These are phyloP conservation scores for Aspergillus sclerotiicarbonarius DNA, from an alignment of 495 filamentous ascomycete species.

Conservation along the genomic window DNA sequence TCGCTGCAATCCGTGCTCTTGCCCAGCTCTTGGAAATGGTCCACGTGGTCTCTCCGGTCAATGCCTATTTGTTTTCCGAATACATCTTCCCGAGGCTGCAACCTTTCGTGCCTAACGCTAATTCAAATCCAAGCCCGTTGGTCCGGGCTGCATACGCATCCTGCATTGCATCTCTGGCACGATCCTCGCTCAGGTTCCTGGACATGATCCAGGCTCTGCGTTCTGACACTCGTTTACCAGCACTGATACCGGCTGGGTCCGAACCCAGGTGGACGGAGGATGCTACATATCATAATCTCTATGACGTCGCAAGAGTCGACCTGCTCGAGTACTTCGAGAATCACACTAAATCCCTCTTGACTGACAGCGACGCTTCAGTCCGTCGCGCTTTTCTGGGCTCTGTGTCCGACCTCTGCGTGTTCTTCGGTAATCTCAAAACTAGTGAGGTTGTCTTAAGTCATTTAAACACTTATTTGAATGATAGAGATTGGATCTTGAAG, in stretches of 20 bases:
- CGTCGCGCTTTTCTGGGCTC: slow-evolving; percentile 91
- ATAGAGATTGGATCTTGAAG: slow-evolving; percentile 93
- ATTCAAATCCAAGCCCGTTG: slow-evolving; percentile 59
- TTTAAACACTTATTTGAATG: slow-evolving; percentile 96
- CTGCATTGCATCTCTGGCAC: slow-evolving; percentile 87
- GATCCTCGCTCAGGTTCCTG: slow-evolving; percentile 79
- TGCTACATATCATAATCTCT: slow-evolving; percentile 73
- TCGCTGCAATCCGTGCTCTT: slow-evolving; percentile 79
- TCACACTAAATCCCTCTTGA: slow-evolving; percentile 86
- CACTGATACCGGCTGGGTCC: slow-evolving; percentile 67
- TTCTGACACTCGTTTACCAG: slow-evolving; percentile 77
- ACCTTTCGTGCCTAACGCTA: slow-evolving; percentile 57
- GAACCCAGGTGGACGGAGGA: slow-evolving; percentile 63
- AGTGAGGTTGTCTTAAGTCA: slow-evolving; percentile 95
- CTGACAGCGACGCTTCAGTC: slow-evolving; percentile 83
- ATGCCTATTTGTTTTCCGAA: slow-evolving; percentile 92
- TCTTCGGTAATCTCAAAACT: slow-evolving; percentile 84
- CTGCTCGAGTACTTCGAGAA: slow-evolving; percentile 76
- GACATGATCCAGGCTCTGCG: slow-evolving; percentile 87
- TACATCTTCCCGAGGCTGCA: slow-evolving; percentile 87
- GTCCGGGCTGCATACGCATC: slow-evolving; percentile 90
- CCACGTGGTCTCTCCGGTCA: slow-evolving; percentile 83
- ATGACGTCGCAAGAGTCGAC: slow-evolving; percentile 76
- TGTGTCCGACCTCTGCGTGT: slow-evolving; percentile 88
- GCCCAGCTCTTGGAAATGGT: slow-evolving; percentile 88